Conservation (phyloP, 2,329 filamentous ascomycete species). For the Knufia petricola region DNA sequence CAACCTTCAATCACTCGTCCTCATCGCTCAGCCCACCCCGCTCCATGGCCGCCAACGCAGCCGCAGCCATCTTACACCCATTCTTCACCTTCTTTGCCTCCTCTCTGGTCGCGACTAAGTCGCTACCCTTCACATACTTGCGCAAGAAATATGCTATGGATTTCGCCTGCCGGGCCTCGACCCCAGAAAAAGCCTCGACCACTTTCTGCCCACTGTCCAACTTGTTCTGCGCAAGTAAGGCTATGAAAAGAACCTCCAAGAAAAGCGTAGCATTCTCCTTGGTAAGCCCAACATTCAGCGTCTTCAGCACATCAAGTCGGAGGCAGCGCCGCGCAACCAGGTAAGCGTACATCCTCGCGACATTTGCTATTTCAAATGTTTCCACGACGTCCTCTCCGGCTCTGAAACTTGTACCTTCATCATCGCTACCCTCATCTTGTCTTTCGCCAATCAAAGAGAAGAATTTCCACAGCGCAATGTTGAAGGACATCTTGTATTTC, state of each 20-base stretch:
- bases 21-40: conserved; percentile 17
- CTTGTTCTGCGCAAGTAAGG: conserved; percentile 59
- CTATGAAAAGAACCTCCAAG: conserved; percentile 70
- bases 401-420: conserved; percentile 34
- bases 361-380: conserved; percentile 54
- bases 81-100: conserved; percentile 44
- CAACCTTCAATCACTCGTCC: no score
- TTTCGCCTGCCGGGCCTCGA: conserved; percentile 57
- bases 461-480: conserved; percentile 75
- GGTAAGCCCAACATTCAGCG: conserved; percentile 66
- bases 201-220: conserved; percentile 40
- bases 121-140: conserved; percentile 61
- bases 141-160: conserved; percentile 72
- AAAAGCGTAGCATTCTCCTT: conserved; percentile 69
- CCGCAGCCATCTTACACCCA: conserved; percentile 32
- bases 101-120: conserved; percentile 39
- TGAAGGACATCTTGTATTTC: conserved; percentile 72
- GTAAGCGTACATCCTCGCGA: conserved; percentile 56
- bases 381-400: conserved; percentile 37
- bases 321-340: conserved; percentile 53
- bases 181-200: conserved; percentile 51
- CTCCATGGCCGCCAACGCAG: conserved; percentile 27
- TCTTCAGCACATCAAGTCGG: conserved; percentile 48
- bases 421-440: conserved; percentile 45
- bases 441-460: conserved; percentile 81